These are phyloP conservation scores for Sugiyamaella marilandica DNA, from an alignment of 805 yeast species.

Conservation along the genomic window DNA sequence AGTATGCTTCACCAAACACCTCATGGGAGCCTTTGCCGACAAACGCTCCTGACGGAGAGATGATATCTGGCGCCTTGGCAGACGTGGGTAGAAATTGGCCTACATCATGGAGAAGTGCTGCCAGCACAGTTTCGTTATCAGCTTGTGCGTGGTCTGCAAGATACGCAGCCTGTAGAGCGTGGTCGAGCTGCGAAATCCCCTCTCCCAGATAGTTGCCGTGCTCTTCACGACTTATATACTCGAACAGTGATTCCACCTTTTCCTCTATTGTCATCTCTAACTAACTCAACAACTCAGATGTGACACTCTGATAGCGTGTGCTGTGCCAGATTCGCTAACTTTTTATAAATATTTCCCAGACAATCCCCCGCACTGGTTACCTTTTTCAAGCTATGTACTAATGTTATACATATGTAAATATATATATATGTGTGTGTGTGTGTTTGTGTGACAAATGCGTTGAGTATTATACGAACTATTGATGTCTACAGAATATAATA, in stretches of 20 bases:
- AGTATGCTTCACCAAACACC: conserved; percentile 13
- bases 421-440: no score
- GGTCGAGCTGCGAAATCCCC: conserved; percentile 15
- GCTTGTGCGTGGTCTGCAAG: conserved; percentile 13
- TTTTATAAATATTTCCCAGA: no score
- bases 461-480: no score
- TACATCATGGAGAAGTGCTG: conserved; percentile 14
- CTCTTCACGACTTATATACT: conserved; percentile 10
- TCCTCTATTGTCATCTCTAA: background rate
- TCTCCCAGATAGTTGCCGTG: conserved; percentile 16
- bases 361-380: no score
- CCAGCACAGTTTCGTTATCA: conserved; percentile 15
- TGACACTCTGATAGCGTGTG: no score
- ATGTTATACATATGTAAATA: no score
- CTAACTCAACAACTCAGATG: no score
- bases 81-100: conserved; percentile 13
- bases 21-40: conserved; percentile 10
- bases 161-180: conserved; percentile 14
- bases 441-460: no score
- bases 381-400: no score
- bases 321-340: no score
- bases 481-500: no score
- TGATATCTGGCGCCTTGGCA: conserved; percentile 9
- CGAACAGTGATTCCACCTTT: conserved; percentile 9
- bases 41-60: conserved; percentile 7